Evolutionary conservation across 2,329 filamentous ascomycete species (phyloP), one percentile per base, ranked within the genome.

Genomic region (Periconia digitata): DNA sequence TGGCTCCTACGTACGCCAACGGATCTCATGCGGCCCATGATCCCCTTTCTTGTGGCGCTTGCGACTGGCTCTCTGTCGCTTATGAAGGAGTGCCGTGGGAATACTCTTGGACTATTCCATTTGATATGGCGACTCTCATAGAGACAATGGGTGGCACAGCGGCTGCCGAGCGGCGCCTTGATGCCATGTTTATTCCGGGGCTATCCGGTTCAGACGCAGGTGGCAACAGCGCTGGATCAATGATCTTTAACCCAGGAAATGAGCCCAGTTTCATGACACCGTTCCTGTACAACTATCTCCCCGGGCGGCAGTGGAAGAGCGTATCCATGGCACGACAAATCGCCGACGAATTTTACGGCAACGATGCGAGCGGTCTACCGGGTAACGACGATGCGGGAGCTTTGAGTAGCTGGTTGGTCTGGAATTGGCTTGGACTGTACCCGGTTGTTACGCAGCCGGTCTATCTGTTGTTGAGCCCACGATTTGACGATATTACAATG

Each of bases 1-100:
- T 89, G 46, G 83, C 87, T 63, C 85, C 85, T 0, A 80, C 79
- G 17, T 85, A 80, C 47, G 64, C 82, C 2, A 89, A 89, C 56
- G 75, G 48, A 2, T 87, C 82, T 0, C 87, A 82, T 79, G 83
- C 77, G 10, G 81, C 72, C 43, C 85, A 88, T 60, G 79, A 89
- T 55, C 85, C 86, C 1, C 48, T 64, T 3, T 56, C 53, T 20
- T 56, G 52, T 24, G 58, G 51, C 21, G 17, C 41, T 46, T 50
- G 53, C 37, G n/a, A 48, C 52, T 44, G 61, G 59, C 44, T 56
- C 37, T n/a, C 47, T 52, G 32, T 60, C 47, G 89, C 85, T 0
- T 90, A 85, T 55, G 86, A 90, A 66, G 84, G 82, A 40, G 83
- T 80, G 47, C 74, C 82, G 2, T 90, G 86, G 86, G 79, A 88